Percentiles rank a stretch among this genome's conserved stretches.
Conservation (phyloP, 805 yeast genomes). For the Monosporozyma unispora region DNA sequence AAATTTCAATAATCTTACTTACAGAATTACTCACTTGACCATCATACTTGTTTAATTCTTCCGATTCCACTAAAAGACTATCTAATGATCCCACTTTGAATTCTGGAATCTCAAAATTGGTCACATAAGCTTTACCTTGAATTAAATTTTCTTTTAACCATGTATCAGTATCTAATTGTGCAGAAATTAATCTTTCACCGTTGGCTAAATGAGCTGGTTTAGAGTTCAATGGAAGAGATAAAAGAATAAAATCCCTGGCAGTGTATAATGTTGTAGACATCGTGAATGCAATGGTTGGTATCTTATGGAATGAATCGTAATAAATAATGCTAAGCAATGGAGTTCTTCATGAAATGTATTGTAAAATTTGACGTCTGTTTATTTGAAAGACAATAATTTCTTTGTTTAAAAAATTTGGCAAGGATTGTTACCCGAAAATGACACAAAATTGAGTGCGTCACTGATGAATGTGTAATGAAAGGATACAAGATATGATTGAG, state of each 20-base stretch:
- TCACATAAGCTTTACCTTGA: conserved; percentile 51
- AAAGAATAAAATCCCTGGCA: conserved; percentile 35
- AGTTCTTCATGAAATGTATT: background rate
- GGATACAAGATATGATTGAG: too few species aligned
- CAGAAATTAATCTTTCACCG: background rate
- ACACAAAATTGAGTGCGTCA: background rate
- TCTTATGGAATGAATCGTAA: background rate
- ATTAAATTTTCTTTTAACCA: conserved; percentile 51
- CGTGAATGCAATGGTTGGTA: conserved; percentile 7
- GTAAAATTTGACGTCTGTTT: background rate
- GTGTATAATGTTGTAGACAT: conserved; percentile 26
- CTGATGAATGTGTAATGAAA: background rate
- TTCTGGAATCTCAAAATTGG: conserved; percentile 57
- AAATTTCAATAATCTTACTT: conserved; percentile 66
- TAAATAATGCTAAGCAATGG: background rate
- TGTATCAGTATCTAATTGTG: conserved; percentile 25
- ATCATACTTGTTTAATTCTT: conserved; percentile 78
- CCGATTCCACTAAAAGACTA: conserved; percentile 81
- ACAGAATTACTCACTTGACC: conserved; percentile 63
- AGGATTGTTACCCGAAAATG: background rate
- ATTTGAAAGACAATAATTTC: background rate
- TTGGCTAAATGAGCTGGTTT: conserved; percentile 41
- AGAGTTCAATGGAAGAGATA: conserved; percentile 48
- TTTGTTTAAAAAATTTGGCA: background rate
- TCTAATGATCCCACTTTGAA: conserved; percentile 95